Evolutionary conservation across 768 basidiomycete genomes (phyloP).

Genomic region (Rhizopogon vinicolor): DNA sequence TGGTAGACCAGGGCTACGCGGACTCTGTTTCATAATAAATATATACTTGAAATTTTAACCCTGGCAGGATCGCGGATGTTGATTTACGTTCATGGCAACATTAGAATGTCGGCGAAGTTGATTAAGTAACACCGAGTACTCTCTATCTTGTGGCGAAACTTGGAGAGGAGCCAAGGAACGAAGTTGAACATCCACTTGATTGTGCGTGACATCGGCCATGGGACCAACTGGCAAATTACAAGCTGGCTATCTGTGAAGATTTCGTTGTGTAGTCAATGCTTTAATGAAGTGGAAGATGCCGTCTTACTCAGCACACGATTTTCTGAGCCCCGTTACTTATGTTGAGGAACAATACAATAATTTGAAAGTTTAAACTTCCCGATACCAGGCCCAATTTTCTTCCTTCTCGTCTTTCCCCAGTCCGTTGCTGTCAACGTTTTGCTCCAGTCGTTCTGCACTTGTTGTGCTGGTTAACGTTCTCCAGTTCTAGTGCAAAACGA

Average conservation of each 20-base stretch:
- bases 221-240: not conserved
- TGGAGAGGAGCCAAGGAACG: no score
- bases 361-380: not conserved
- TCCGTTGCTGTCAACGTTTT: not conserved
- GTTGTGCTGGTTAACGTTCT: not conserved
- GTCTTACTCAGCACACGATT: slow-evolving; percentile 25
- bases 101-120: no score
- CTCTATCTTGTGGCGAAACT: no score
- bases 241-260: not conserved
- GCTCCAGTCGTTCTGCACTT: not conserved
- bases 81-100: no score
- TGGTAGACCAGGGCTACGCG: no score
- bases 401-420: not conserved
- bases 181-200: not conserved
- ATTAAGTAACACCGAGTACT: no score
- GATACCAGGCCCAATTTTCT: slow-evolving; percentile 5
- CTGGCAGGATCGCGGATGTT: no score
- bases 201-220: not conserved
- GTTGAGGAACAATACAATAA: slow-evolving; percentile 10
- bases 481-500: slow-evolving; percentile 6
- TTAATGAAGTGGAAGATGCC: slow-evolving; percentile 20
- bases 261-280: not conserved
- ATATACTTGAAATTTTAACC: no score
- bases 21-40: no score
- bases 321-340: slow-evolving; percentile 6